A percentile compares a stretch with the other conserved stretches of the same genome.
Conservation (phyloP, 192 early-diverging fungal species). For the Coemansia reversa region DNA sequence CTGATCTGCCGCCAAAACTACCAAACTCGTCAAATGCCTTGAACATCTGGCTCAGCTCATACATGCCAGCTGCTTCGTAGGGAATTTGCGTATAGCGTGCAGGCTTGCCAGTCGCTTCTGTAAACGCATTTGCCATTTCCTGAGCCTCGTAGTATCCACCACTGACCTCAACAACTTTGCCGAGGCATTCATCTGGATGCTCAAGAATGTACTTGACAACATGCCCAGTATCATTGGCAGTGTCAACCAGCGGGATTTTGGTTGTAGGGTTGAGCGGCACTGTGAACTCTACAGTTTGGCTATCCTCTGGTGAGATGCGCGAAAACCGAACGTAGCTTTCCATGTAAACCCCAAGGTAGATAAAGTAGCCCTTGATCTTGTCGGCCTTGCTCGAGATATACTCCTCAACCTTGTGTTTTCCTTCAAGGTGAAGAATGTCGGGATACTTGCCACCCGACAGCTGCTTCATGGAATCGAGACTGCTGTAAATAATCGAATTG, state of each 20-base stretch:
- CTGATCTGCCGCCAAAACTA: conserved; percentile 23
- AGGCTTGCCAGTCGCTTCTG: conserved; percentile 34
- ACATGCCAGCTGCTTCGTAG: conserved; percentile 1
- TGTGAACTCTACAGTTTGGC: conserved; percentile 32
- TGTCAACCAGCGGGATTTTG: conserved; percentile 36
- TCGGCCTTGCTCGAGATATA: conserved; percentile 28
- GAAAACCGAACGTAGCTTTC: conserved; percentile 30
- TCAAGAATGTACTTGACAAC: conserved; percentile 39
- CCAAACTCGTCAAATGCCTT: conserved; percentile 32
- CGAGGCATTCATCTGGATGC: conserved; percentile 27
- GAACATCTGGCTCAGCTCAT: conserved; percentile 29
- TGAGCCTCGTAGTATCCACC: conserved; percentile 33
- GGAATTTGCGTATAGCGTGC: conserved; percentile 32
- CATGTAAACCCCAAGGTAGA: conserved; percentile 38
- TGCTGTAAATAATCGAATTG: conserved; percentile 26
- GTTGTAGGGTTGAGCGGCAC: conserved; percentile 21
- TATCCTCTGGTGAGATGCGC: conserved; percentile 35
- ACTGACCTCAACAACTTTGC: conserved; percentile 14
- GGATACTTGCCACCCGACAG: conserved; percentile 28
- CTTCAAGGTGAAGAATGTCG: conserved; percentile 32
- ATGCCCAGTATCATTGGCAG: conserved; percentile 29
- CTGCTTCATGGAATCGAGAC: conserved; percentile 26
- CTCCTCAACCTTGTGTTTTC: conserved; percentile 35
- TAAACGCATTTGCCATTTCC: conserved; percentile 41
- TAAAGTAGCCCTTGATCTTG: conserved; percentile 19